A percentile compares a stretch with the other conserved stretches of the same genome.
Evolutionary conservation across 805 yeast genomes (phyloP).

Genomic region (Phaffomyces antillensis): DNA sequence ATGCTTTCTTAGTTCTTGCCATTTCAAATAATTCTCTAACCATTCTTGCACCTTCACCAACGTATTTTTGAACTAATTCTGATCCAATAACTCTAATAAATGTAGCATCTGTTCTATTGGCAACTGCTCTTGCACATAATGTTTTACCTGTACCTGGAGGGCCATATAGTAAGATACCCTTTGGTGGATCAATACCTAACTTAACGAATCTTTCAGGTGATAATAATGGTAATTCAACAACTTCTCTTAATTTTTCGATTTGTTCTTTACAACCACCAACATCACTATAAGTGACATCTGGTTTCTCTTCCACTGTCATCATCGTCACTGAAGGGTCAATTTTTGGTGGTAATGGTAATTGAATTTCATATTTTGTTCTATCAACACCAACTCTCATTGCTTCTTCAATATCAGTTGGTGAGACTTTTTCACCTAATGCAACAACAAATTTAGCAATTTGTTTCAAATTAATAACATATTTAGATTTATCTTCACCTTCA

Average conservation of each 20-base stretch:
- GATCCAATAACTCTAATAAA: constrained; percentile 98
- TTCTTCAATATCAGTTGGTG: constrained; percentile 98
- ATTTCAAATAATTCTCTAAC: constrained; percentile 96
- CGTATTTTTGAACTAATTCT: constrained; percentile 95
- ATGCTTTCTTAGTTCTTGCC: constrained; percentile 98
- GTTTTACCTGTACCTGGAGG: constrained; percentile 99
- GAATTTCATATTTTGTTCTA: constrained; percentile 93
- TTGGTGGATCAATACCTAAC: constrained; percentile 97
- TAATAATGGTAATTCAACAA: constrained; percentile 86
- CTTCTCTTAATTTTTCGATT: constrained; percentile 93
- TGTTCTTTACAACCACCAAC: constrained; percentile 99
- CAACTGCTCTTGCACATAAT: constrained; percentile 97
- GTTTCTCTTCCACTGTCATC: constrained; percentile 99
- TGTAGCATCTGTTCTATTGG: constrained; percentile 98
- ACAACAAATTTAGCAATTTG: constrained; percentile 98
- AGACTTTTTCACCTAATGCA: constrained; percentile 90
- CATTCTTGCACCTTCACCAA: constrained; percentile 99
- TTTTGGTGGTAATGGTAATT: constrained; percentile 94
- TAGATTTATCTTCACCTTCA: constrained; percentile 70
- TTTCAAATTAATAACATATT: constrained; percentile 93
- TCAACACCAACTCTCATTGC: constrained; percentile 99
- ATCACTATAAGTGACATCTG: constrained; percentile 96
- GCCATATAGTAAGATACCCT: constrained; percentile 92
- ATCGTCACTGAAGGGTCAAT: constrained; percentile 97
- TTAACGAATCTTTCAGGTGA: constrained; percentile 97